Base-by-base conservation (phyloP, 139 green algal genomes). In the Chlorella sp. region DNA sequence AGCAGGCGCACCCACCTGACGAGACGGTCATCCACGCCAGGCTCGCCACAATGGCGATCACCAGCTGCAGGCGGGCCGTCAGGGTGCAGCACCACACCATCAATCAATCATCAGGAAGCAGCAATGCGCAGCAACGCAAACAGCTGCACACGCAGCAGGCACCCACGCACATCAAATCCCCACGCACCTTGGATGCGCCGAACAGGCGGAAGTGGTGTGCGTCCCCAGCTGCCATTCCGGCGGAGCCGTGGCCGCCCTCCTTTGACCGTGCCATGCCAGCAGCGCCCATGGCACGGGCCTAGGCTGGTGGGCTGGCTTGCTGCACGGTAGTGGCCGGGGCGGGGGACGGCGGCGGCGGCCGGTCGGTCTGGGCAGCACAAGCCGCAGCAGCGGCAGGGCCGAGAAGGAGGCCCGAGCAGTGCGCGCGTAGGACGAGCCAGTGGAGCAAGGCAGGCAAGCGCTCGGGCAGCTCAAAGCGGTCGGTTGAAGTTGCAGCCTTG, bases 21-120 rank as follows among this genome's bases (percentile, higher is more conserved):
- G 80, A 91, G 11, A 96, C 89, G 22, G 81, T n/a, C 94, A 97
- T 97, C 94, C 94, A 97, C 0, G 74, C 74, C n/a, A 86, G 19
- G 67, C 82, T 88, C 19, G 90, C 78, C 1, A 87, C 54, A 9
- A 89, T 73, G 4, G 89, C 87, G 1, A 87, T 72, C 38, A 84
- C 67, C 68, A 79, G 1, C 75, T 54, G 70, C n/a, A n/a, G 73
- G 32, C 64, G 41, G 16, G 30, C 32, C 41, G 3, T 36, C 32
- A 5, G 56, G 22, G 34, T 41, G 32, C 64, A 40, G 9, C 64
- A 19, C 60, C 34, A n/a, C 22, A 34, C 26, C 7, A 34, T 34
- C 60, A 34, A 34, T 36, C 22, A 9, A 20, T 22, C n/a, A 43
- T 32, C 65, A 73, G 32, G 30, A 32, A 43, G 36, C 67, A 46